phyloP scores from a whole-genome alignment of 495 filamentous ascomycete species.

The Daldinia vernicosa region DNA sequence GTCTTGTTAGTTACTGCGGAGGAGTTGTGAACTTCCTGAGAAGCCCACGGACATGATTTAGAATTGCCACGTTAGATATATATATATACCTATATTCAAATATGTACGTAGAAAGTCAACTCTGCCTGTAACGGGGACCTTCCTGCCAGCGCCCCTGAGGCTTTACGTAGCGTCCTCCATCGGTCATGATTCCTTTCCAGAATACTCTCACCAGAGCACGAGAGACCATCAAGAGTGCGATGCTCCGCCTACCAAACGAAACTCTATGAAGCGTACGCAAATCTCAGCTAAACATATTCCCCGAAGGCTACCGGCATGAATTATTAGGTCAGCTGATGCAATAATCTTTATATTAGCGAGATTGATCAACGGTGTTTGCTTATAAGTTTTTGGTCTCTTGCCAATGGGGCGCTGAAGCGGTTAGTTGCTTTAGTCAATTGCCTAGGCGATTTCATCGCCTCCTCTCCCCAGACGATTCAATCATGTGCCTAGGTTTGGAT shows the following conservation, averaged over 20 bases:
- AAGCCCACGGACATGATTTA: slow-evolving; percentile 61
- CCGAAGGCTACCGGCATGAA: too few species aligned
- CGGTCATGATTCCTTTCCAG: too few species aligned
- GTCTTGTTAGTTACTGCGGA: slow-evolving; percentile 82
- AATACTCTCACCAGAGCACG: not conserved
- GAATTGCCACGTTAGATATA: slow-evolving; percentile 2
- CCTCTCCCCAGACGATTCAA: not conserved
- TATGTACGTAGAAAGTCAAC: too few species aligned
- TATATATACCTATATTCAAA: not conserved
- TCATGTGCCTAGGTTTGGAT: not conserved
- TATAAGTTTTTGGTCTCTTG: not conserved
- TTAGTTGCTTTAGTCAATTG: not conserved
- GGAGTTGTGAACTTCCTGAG: slow-evolving; percentile 91
- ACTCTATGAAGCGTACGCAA: too few species aligned
- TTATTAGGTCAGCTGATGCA: too few species aligned
- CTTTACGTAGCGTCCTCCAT: too few species aligned
- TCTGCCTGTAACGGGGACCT: too few species aligned
- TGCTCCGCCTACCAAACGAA: too few species aligned
- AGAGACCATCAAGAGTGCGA: too few species aligned
- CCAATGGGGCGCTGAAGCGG: not conserved
- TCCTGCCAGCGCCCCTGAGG: too few species aligned
- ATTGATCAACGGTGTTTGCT: not conserved
- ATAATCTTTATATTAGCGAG: not conserved
- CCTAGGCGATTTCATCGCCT: not conserved
- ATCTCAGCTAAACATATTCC: too few species aligned